phyloP scores from a whole-genome alignment of 345 rosid genomes.

The Lepidium aucheri region DNA sequence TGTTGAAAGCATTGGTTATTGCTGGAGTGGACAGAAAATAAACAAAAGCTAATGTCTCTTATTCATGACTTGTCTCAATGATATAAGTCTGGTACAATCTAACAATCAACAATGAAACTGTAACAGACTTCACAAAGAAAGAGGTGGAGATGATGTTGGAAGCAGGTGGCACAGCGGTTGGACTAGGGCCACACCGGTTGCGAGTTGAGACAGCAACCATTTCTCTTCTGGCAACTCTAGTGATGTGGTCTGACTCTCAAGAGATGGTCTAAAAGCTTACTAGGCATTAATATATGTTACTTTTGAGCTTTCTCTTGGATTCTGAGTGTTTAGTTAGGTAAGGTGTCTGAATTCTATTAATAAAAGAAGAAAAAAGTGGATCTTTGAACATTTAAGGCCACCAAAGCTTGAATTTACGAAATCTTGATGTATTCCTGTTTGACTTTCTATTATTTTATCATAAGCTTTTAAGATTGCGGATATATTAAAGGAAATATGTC shows the following conservation, averaged over 20 bases:
- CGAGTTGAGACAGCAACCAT: constrained; percentile 92
- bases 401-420: neutral
- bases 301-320: neutral
- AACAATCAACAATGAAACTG: neutral
- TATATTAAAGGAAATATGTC: neutral
- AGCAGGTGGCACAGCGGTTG: constrained; percentile 67
- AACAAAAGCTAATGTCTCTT: neutral
- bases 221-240: constrained; percentile 67
- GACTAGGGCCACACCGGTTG: constrained; percentile 75
- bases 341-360: neutral
- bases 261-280: constrained; percentile 14
- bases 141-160: constrained; percentile 50
- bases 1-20: neutral
- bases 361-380: neutral
- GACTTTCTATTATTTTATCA: neutral
- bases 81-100: neutral
- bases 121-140: constrained; percentile 30
- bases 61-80: neutral
- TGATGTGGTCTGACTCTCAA: constrained; percentile 75
- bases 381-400: neutral
- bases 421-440: neutral
- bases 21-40: neutral
- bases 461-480: neutral
- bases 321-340: neutral
- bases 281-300: neutral